Base-by-base conservation (phyloP, 2,329 filamentous ascomycete genomes). In the Orbilia quercus region DNA sequence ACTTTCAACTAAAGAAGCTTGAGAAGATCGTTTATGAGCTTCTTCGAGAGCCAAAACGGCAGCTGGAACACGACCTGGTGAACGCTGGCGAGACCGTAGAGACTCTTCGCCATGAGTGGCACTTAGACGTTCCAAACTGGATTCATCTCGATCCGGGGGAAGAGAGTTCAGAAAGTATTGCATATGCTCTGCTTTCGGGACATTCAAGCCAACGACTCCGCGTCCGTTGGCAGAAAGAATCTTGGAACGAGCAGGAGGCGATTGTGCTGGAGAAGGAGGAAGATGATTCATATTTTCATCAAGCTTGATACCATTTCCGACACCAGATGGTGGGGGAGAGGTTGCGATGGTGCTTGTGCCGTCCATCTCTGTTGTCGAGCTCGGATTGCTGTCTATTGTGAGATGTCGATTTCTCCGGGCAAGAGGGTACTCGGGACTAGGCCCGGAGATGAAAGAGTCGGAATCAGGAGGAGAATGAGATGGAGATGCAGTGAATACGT, bases 101-200 rank as follows among this genome's bases (percentile, higher is more conserved):
- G 34, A 50, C 6, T 51, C 53, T 2, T 47, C 25, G 9, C 9
- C 25, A 11, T 1, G 18, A 7, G 25, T 40, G 20, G 34, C 40
- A 11, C 31, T 40, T 7, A 64, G 36, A 40, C 14, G 36, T 9
- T 48, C n/a, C n/a, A 22, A 34, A 18, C 16, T 34, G 14, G 58
- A 45, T 6, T 57, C 40, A n/a, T 9, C 40, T 16, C 18, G 25
- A 16, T 4, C 42, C 2, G 40, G 12, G 1, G 38, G 36, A 3
- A 65, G 45, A 12, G 59, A 48, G 14, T 42, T 55, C 2, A 73
- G 20, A 38, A 59, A 73, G 16, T 54, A 73, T 25, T 60, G 18
- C 18, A 73, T 22, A 38, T 73, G 67, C 38, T 73, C 54, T 2
- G 53, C 7, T 34, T 65, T 73, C 1, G 67, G 59, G 12, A 60